Base-by-base conservation (phyloP, 345 rosid genomes). In the Firmiana major region DNA sequence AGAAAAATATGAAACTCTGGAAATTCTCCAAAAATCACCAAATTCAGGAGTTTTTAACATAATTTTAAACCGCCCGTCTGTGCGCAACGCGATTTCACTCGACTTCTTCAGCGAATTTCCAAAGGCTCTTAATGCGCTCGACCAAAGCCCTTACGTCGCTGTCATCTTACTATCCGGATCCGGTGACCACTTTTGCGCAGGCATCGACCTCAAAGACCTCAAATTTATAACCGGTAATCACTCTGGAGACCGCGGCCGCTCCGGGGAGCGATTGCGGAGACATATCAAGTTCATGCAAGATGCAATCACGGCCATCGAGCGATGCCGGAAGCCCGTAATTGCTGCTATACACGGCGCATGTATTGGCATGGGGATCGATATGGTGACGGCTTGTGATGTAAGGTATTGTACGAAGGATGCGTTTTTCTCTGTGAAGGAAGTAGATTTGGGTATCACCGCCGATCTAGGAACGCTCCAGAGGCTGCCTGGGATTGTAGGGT, bases 401-500 rank as follows among this genome's bases (percentile, higher is more conserved):
- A 85, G 99, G 87, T 90, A 78, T 36, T 92, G 98, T 63, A 77
- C 87, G 0, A 78, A 82, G 69, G 93, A 87, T 26, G 86, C 93
- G 6, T 89, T 89, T 51, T 93, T 95, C 81, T 79, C 91, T 0
- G 92, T 92, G 40, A 93, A 92, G 80, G 99, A 95, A 84, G 93
- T 93, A 1, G 98, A 92, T 79, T 22, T 92, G 76, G 98, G 87
- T 11, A 83, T 95, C 57, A 88, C 90, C 16, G 97, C 96, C 7
- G 99, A 93, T 84, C 86, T 93, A 5, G 98, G 99, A n/a, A 88
- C 97, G 28, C 84, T 95, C 0, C 97, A 95, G 89, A 78, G 99
- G 71, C 59, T 95, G 24, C 98, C 98, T 13, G 70, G 75, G 19
- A 93, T 93, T 6, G 91, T 95, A 15, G 98, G 96, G 49, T 80